Evolutionary conservation across 805 yeast genomes (phyloP), one percentile per base, ranked within the genome.

Genomic region (Yamadazyma akitaensis): DNA sequence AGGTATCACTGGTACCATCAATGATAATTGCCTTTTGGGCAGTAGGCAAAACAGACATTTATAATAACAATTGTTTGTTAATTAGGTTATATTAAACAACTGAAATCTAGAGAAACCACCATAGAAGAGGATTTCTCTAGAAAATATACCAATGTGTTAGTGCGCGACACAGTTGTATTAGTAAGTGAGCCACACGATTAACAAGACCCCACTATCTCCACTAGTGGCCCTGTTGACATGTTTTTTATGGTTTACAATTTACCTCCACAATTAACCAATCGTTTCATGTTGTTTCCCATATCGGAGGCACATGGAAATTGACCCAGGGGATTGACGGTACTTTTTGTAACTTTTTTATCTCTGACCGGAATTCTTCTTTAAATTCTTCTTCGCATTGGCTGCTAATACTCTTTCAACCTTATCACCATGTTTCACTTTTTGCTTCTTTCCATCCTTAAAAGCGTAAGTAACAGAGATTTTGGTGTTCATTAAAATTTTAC

Each of bases 341-440:
- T 11, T 13, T 4, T 28, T 9, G 4, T 21, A 7, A 7, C 7
- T 28, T 13, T 28, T 28, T 28, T 11, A 28, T 28, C n/a, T 28
- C n/a, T 28, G 32, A 21, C 37, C n/a, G 14, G 7, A 6, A 2
- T 37, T 26, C 41, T 25, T 38, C 6, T 16, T 10, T 9, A 25
- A 2, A 53, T 77, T 69, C 53, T 66, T 67, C 55, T 73, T 71
- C 2, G 89, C 90, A 54, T 78, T 81, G 32, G 68, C 71, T 10
- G 92, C 91, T 45, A 90, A 71, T 44, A 76, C 52, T 54, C 97
- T 72, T 60, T 91, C 97, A 0, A 81, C 80, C 33, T 74, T 76
- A 55, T 85, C 91, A n/a, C 97, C 97, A 56, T 88, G 95, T 40
- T 77, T 73, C 16, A 57, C 55, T 45, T 57, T 80, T 80, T 48